Evolutionary conservation across 208 protist genomes (phyloP).

Genomic region (Acanthamoeba royreba): DNA sequence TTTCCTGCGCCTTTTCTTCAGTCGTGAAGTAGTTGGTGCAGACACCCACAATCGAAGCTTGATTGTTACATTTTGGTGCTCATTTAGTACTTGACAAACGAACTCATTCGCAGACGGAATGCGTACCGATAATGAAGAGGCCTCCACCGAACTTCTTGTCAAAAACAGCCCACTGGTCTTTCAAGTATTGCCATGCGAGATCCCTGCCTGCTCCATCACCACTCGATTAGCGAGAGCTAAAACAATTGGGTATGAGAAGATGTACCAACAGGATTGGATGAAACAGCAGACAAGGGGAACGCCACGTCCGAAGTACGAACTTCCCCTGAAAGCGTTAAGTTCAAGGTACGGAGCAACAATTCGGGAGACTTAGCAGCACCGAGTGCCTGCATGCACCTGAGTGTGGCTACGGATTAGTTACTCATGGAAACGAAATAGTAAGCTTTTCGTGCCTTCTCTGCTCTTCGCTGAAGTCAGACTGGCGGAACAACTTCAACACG

Average conservation of each 20-base stretch:
- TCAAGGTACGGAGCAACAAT: conserved; percentile 6
- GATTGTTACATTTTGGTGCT: background rate
- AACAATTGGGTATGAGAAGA: background rate
- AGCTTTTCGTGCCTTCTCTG: too few relatives aligned
- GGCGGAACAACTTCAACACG: background rate
- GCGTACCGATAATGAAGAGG: background rate
- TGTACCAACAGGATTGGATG: background rate
- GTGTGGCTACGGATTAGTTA: too few relatives aligned
- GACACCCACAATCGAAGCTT: background rate
- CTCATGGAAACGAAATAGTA: too few relatives aligned
- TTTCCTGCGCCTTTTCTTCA: background rate
- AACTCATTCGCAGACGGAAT: too few relatives aligned
- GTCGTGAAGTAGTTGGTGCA: conserved; percentile 35
- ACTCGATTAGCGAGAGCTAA: background rate
- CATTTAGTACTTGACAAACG: too few relatives aligned
- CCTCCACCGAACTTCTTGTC: conserved; percentile 35
- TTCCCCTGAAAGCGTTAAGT: conserved; percentile 50
- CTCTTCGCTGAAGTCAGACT: conserved; percentile 29
- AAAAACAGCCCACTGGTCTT: conserved; percentile 42
- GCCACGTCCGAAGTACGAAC: conserved; percentile 53
- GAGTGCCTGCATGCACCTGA: background rate
- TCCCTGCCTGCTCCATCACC: background rate
- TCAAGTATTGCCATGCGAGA: conserved; percentile 50
- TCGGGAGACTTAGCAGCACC: background rate
- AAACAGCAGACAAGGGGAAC: background rate